Percentiles rank a stretch among this genome's conserved stretches.
These are phyloP conservation scores for Sapria himalayana DNA, from an alignment of 345 rosid genomes.

Conservation along the genomic window DNA sequence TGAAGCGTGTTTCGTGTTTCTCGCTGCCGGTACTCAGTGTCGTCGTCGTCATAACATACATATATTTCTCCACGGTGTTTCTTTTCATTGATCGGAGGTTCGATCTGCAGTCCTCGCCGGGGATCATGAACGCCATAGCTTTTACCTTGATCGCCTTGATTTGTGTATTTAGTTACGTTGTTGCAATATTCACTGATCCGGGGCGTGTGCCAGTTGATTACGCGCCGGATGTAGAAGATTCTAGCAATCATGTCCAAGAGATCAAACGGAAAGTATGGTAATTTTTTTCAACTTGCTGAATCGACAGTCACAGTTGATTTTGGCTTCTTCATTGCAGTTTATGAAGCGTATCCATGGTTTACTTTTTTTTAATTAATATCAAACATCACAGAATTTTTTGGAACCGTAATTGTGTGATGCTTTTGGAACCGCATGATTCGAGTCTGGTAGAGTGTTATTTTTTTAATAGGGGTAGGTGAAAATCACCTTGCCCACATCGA, in stretches of 20 bases:
- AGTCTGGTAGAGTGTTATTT: too few relatives aligned
- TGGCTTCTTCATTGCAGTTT: slow-evolving; percentile 3
- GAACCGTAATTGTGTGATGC: too few relatives aligned
- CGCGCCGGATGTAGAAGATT: slow-evolving; percentile 64
- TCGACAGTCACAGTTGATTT: background rate
- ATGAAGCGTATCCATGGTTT: too few relatives aligned
- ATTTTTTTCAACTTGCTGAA: too few relatives aligned
- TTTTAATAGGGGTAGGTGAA: too few relatives aligned
- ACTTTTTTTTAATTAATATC: too few relatives aligned
- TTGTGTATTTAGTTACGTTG: slow-evolving; percentile 36
- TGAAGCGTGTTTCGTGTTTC: slow-evolving; percentile 35
- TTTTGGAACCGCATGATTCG: too few relatives aligned
- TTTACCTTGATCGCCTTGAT: slow-evolving; percentile 53
- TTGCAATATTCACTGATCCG: slow-evolving; percentile 58
- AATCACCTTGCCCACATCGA: too few relatives aligned
- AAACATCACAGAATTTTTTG: too few relatives aligned
- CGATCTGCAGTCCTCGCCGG: slow-evolving; percentile 63
- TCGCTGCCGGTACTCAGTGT: slow-evolving; percentile 57
- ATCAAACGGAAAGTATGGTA: slow-evolving; percentile 75
- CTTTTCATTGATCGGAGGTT: slow-evolving; percentile 77
- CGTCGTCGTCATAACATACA: slow-evolving; percentile 34
- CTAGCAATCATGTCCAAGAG: slow-evolving; percentile 46
- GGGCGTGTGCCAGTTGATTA: slow-evolving; percentile 56
- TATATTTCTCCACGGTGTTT: slow-evolving; percentile 56
- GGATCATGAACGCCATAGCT: slow-evolving; percentile 44